phyloP scores from a whole-genome alignment of 2,329 filamentous ascomycete species.

The Scleromitrula shiraiana region DNA sequence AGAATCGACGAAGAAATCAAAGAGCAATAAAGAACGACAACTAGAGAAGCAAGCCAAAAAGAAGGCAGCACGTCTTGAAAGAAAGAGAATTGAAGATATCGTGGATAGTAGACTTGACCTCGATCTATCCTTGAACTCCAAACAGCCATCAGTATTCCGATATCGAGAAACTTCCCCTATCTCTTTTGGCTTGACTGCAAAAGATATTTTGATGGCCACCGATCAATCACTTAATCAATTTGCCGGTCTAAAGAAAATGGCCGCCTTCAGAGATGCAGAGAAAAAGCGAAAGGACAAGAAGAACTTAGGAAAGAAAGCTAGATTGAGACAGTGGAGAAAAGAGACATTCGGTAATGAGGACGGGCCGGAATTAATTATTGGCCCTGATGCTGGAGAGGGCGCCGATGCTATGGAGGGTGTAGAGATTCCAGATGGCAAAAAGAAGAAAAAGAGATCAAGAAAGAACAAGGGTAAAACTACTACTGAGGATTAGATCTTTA shows the following conservation, averaged over 20 bases:
- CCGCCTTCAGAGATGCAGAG: constrained; percentile 76
- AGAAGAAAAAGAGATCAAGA: constrained; percentile 46
- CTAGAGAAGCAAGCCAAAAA: constrained; percentile 51
- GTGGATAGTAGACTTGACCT: constrained; percentile 76
- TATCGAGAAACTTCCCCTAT: constrained; percentile 92
- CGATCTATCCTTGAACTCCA: constrained; percentile 51
- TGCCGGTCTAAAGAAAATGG: constrained; percentile 90
- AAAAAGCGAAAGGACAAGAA: constrained; percentile 89
- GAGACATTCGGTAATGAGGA: constrained; percentile 51
- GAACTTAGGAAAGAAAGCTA: constrained; percentile 83
- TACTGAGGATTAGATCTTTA: background rate
- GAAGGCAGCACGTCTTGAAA: constrained; percentile 70
- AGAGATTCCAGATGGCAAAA: constrained; percentile 34
- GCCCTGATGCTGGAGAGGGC: constrained; percentile 16
- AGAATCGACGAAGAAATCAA: constrained; percentile 44
- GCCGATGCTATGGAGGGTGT: constrained; percentile 19
- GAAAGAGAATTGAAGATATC: constrained; percentile 74
- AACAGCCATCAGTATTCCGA: constrained; percentile 54
- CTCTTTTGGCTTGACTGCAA: constrained; percentile 79
- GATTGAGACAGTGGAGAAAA: constrained; percentile 75
- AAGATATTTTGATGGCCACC: constrained; percentile 83
- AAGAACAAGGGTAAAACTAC: constrained; percentile 25
- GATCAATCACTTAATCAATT: constrained; percentile 84
- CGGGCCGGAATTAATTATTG: constrained; percentile 29
- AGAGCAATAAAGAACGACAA: constrained; percentile 52